Conservation (phyloP, 2,329 filamentous ascomycete genomes). For the Sporothrix pseudoabietina region DNA sequence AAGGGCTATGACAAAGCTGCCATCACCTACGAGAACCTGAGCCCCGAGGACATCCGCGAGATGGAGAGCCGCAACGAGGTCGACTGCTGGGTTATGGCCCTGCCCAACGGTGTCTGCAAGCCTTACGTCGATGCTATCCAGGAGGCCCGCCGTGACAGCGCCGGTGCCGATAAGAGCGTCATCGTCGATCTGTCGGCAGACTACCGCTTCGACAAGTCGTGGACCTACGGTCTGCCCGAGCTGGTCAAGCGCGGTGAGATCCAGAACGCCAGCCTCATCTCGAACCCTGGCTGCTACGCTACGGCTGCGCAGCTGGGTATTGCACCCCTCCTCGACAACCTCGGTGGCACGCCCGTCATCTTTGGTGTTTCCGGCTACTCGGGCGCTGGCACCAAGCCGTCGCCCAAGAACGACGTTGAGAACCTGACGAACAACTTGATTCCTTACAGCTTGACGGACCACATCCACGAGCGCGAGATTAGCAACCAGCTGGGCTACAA, state of each 20-base stretch:
- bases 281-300: constrained; percentile 94
- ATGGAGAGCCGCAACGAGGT: constrained; percentile 84
- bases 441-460: constrained; percentile 86
- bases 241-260: constrained; percentile 76
- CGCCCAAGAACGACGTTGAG: constrained; percentile 87
- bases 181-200: constrained; percentile 96
- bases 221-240: constrained; percentile 92
- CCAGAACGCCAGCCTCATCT: constrained; percentile 75
- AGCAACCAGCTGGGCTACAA: constrained; percentile 69
- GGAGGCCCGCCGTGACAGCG: constrained; percentile 58
- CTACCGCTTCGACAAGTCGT: constrained; percentile 82
- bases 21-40: constrained; percentile 89
- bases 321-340: constrained; percentile 73
- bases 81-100: constrained; percentile 96
- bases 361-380: constrained; percentile 95
- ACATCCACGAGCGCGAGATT: constrained; percentile 94
- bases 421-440: constrained; percentile 85
- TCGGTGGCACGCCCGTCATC: constrained; percentile 76
- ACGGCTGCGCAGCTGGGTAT: constrained; percentile 91
- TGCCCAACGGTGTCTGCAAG: constrained; percentile 93
- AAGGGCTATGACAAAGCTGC: constrained; percentile 89
- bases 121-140: constrained; percentile 90
- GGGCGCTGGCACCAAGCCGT: constrained; percentile 91
- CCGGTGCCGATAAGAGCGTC: constrained; percentile 60
- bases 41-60: constrained; percentile 78